Evolutionary conservation across 2,329 filamentous ascomycete genomes (phyloP).

Genomic region (Beauveria sp.): DNA sequence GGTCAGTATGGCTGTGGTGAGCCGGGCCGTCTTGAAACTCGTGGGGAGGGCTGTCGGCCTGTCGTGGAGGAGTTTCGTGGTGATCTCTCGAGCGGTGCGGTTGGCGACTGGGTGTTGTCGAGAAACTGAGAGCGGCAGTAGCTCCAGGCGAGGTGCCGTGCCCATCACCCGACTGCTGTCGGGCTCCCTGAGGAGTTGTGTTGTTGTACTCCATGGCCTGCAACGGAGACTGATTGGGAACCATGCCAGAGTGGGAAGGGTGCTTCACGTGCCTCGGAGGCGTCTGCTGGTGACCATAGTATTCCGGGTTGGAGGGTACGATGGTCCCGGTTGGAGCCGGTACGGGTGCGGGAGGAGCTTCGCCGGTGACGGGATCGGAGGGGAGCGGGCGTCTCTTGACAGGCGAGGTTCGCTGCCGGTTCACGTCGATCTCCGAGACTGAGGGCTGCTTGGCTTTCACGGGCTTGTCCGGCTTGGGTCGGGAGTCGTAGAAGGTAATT

Average conservation of each 20-base stretch:
- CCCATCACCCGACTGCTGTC: constrained; percentile 28
- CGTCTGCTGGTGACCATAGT: constrained; percentile 30
- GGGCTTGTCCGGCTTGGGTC: constrained; percentile 71
- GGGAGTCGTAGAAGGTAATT: constrained; percentile 89
- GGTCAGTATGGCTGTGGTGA: constrained; percentile 28
- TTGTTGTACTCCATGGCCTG: constrained; percentile 44
- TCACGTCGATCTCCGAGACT: constrained; percentile 27
- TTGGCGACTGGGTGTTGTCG: constrained; percentile 20
- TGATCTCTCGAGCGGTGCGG: constrained; percentile 28
- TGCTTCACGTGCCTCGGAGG: constrained; percentile 40
- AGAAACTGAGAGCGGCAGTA: constrained; percentile 14
- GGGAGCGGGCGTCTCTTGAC: constrained; percentile 82
- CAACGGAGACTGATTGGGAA: constrained; percentile 45
- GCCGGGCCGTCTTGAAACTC: constrained; percentile 32
- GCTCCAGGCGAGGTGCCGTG: constrained; percentile 28
- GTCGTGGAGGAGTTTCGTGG: constrained; percentile 26
- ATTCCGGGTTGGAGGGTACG: constrained; percentile 29
- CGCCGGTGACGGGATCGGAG: constrained; percentile 61
- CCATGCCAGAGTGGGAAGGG: constrained; percentile 28
- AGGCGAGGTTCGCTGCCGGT: constrained; percentile 43
- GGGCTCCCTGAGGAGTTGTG: constrained; percentile 29
- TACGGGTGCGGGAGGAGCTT: constrained; percentile 27
- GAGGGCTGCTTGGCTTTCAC: constrained; percentile 44
- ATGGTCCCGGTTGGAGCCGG: constrained; percentile 16
- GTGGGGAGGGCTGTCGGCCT: constrained; percentile 12